These are phyloP conservation scores for Pseudognaphalium luteoalbum DNA, from an alignment of 129 eudicot genomes.

Conservation along the genomic window DNA sequence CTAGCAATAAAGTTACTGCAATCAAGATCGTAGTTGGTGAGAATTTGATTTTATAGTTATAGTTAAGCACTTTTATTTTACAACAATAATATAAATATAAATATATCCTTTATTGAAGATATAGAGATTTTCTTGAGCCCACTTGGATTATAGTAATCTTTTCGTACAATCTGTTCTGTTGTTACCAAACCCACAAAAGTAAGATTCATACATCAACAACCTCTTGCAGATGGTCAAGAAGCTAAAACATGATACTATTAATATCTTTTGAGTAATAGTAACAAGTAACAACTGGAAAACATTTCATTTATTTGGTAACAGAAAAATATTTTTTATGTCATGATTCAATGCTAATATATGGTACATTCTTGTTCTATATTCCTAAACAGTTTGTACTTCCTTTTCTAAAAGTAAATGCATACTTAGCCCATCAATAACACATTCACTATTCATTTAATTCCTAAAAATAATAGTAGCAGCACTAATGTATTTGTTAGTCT, in stretches of 20 bases:
- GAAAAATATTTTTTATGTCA: background rate
- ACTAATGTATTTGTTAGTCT: too few relatives aligned
- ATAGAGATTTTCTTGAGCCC: background rate
- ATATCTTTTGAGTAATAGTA: too few relatives aligned
- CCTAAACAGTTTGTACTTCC: background rate
- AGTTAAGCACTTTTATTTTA: too few relatives aligned
- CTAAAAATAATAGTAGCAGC: background rate
- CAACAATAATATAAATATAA: too few relatives aligned
- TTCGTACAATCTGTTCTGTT: slow-evolving; percentile 4
- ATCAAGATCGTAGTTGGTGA: slow-evolving; percentile 5
- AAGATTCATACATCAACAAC: background rate
- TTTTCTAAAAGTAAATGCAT: background rate
- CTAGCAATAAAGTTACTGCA: background rate
- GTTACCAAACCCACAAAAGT: background rate
- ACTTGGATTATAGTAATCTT: slow-evolving; percentile 1
- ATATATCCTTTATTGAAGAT: background rate
- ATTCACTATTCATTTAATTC: background rate
- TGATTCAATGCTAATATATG: background rate
- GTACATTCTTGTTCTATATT: background rate
- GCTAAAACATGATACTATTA: background rate
- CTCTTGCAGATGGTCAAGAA: background rate
- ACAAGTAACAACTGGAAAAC: background rate
- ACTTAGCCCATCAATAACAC: background rate
- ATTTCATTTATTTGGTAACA: background rate
- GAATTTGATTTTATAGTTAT: slow-evolving; percentile 1